Conservation (phyloP, 148 eudicot species). For the Nepenthes mirabilis region DNA sequence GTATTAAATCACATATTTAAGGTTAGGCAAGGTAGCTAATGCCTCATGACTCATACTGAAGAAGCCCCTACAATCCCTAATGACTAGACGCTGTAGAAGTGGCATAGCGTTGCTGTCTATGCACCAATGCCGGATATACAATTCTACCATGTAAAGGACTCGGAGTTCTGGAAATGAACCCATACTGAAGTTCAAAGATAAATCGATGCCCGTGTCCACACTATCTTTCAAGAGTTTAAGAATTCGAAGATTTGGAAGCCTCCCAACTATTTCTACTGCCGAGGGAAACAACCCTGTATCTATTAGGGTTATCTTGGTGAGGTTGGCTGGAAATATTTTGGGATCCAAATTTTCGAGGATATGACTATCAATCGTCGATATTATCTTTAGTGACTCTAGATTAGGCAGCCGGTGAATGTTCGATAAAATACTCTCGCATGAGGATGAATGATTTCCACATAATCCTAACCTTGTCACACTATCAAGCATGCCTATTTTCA, state of each 20-base stretch:
- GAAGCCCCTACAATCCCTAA: too few relatives aligned
- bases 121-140: too few relatives aligned
- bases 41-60: too few relatives aligned
- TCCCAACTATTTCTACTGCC: constrained; percentile 1
- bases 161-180: too few relatives aligned
- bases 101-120: too few relatives aligned
- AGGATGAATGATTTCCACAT: background rate
- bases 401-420: background rate
- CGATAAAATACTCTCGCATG: background rate
- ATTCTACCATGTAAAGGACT: too few relatives aligned
- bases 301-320: background rate
- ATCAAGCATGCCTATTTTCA: background rate
- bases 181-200: too few relatives aligned
- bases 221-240: constrained; percentile 6
- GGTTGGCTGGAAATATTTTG: background rate
- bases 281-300: background rate
- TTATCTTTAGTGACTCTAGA: background rate
- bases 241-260: constrained; percentile 9
- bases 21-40: too few relatives aligned
- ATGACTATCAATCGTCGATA: background rate
- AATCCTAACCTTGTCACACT: background rate
- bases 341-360: background rate
- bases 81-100: too few relatives aligned
- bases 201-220: too few relatives aligned
- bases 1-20: too few relatives aligned